These are phyloP conservation scores for Neonectria sp. DNA, from an alignment of 2,329 filamentous ascomycete species.

Conservation along the genomic window DNA sequence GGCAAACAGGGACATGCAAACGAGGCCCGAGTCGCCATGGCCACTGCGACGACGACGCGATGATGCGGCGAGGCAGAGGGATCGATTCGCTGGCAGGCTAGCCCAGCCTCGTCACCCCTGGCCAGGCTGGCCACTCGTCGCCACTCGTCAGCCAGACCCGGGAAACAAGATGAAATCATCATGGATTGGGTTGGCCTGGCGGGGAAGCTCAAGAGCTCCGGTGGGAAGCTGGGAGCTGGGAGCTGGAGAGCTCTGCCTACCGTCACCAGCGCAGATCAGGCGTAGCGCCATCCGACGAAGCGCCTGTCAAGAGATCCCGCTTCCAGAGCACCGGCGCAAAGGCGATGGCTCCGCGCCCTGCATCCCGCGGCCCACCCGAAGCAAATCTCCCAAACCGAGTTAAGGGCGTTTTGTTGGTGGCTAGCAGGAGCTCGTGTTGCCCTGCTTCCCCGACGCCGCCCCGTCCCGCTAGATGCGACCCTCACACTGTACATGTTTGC, in stretches of 20 bases:
- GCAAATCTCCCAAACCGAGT: conserved; percentile 43
- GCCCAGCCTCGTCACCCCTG: conserved; percentile 21
- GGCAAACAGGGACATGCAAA: conserved; percentile 18
- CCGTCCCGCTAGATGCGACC: conserved; percentile 1
- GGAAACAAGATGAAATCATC: conserved; percentile 30
- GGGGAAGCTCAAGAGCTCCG: conserved; percentile 38
- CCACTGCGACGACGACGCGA: conserved; percentile 10
- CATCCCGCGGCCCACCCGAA: conserved; percentile 46
- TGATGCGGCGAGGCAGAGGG: conserved; percentile 21
- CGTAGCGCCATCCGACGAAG: conserved; percentile 44
- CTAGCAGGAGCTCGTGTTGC: conserved; percentile 36
- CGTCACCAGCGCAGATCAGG: conserved; percentile 43
- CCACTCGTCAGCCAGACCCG: conserved; percentile 1
- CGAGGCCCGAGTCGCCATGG: conserved; percentile 18
- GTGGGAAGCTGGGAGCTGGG: conserved; percentile 26
- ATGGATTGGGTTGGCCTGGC: conserved; percentile 27
- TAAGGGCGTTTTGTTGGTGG: conserved; percentile 29
- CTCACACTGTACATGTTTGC: conserved; percentile 47
- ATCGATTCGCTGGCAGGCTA: conserved; percentile 19
- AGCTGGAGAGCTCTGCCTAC: conserved; percentile 23
- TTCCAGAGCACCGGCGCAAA: conserved; percentile 51
- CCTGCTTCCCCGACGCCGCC: conserved; percentile 26
- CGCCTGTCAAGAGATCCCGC: conserved; percentile 50
- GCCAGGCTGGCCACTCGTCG: background rate
- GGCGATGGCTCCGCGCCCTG: conserved; percentile 40